A percentile compares a stretch with the other conserved stretches of the same genome.
These are phyloP conservation scores for Diaporthe velutina DNA, from an alignment of 2,329 filamentous ascomycete species.

Conservation along the genomic window DNA sequence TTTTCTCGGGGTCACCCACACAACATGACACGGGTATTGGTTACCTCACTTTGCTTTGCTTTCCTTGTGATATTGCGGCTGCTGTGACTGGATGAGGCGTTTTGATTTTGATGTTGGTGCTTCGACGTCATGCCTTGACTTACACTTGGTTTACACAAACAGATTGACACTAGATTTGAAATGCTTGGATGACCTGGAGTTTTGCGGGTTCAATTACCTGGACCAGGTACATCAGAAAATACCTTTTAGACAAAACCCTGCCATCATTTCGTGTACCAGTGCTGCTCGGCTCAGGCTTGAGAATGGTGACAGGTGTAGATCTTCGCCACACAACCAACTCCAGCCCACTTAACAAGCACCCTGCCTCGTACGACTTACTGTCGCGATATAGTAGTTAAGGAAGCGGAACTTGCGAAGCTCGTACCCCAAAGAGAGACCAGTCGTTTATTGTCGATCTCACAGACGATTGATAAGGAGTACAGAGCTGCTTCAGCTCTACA, in stretches of 20 bases:
- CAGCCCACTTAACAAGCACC: too few species aligned
- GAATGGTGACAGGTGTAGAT: too few species aligned
- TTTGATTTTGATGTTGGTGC: not conserved
- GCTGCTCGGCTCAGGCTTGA: too few species aligned
- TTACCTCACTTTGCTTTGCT: not conserved
- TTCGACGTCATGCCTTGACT: not conserved
- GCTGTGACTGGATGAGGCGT: slow-evolving; percentile 3
- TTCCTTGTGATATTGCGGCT: not conserved
- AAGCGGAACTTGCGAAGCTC: too few species aligned
- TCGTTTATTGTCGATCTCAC: too few species aligned
- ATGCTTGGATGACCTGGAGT: too few species aligned
- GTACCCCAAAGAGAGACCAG: too few species aligned
- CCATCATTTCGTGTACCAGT: not conserved
- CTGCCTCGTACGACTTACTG: too few species aligned
- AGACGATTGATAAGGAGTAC: too few species aligned
- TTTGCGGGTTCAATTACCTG: not conserved
- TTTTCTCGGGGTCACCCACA: slow-evolving; percentile 37
- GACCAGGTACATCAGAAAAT: too few species aligned
- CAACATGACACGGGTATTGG: not conserved
- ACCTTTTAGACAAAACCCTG: not conserved
- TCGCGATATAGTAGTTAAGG: too few species aligned
- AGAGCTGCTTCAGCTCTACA: not conserved
- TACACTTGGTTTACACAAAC: not conserved
- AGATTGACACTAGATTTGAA: slow-evolving; percentile 11
- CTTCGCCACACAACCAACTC: too few species aligned